Evolutionary conservation across 768 basidiomycete genomes (phyloP).

Genomic region (Tremella mesenterica): DNA sequence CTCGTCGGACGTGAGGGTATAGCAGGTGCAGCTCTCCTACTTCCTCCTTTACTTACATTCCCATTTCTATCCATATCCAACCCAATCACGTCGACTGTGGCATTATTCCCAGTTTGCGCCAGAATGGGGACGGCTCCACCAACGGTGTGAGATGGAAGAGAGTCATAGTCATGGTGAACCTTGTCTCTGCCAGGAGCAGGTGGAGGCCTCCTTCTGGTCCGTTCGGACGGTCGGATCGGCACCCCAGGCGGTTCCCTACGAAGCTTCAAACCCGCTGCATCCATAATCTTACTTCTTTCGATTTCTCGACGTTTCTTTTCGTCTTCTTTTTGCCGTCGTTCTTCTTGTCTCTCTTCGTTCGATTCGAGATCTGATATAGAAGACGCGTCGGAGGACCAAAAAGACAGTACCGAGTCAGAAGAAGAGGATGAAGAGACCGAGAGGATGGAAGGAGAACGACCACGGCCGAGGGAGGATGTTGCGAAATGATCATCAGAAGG

Average conservation of each 20-base stretch:
- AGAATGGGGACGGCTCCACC: too few relatives aligned
- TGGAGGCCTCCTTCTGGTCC: constrained; percentile 30
- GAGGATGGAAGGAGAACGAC: constrained; percentile 12
- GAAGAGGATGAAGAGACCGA: constrained; percentile 26
- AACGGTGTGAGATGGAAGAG: too few relatives aligned
- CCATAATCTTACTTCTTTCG: constrained; percentile 73
- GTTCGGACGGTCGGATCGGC: constrained; percentile 15
- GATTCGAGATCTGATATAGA: constrained; percentile 47
- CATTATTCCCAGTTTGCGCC: too few relatives aligned
- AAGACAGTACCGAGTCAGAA: constrained; percentile 49
- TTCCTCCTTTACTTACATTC: too few relatives aligned
- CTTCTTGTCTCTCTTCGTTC: background rate
- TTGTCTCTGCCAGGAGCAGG: constrained; percentile 19
- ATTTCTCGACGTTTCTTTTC: constrained; percentile 57
- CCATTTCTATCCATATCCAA: too few relatives aligned
- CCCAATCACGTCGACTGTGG: too few relatives aligned
- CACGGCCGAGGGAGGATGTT: constrained; percentile 1
- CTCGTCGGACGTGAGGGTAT: constrained; percentile 27
- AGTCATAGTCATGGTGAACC: too few relatives aligned
- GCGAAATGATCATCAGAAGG: background rate
- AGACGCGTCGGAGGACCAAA: constrained; percentile 41
- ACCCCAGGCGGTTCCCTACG: constrained; percentile 54
- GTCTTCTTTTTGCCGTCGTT: constrained; percentile 42
- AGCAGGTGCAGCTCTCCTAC: constrained; percentile 48
- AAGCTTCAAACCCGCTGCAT: constrained; percentile 77